Percentiles rank a stretch among this genome's conserved stretches.
phyloP scores from a whole-genome alignment of 169 alveolate species.

The Cryptosporidium sp. region DNA sequence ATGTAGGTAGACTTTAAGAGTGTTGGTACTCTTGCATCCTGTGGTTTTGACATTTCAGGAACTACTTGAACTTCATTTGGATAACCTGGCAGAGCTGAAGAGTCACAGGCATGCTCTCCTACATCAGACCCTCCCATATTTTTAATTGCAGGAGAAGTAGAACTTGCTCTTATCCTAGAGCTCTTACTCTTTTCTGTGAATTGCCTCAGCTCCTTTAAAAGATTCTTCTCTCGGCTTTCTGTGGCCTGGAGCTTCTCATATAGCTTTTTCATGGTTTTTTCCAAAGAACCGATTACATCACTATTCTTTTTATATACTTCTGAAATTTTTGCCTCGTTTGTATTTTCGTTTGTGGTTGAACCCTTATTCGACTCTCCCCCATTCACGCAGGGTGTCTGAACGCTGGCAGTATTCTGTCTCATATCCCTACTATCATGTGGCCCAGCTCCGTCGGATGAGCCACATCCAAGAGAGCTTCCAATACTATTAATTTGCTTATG shows the following conservation, averaged over 20 bases:
- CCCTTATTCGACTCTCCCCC: neutral
- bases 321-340: neutral
- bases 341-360: neutral
- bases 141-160: neutral
- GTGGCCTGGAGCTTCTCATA: slow-evolving; percentile 66
- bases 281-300: slow-evolving; percentile 30
- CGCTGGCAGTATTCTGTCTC: neutral
- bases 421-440: neutral
- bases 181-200: slow-evolving; percentile 36
- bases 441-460: neutral
- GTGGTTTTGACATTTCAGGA: neutral
- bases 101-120: neutral
- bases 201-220: slow-evolving; percentile 47
- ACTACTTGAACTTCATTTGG: neutral
- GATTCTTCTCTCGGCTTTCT: slow-evolving; percentile 44
- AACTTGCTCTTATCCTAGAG: slow-evolving; percentile 8
- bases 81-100: neutral
- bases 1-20: neutral
- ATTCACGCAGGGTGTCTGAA: neutral
- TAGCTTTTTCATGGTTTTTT: slow-evolving; percentile 46
- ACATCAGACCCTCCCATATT: slow-evolving; percentile 2
- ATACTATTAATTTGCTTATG: slow-evolving; percentile 58
- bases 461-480: slow-evolving; percentile 16
- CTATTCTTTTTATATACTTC: slow-evolving; percentile 14
- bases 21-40: neutral